Base-by-base conservation (phyloP, 2,329 filamentous ascomycete genomes). In the Clonostachys chloroleuca region DNA sequence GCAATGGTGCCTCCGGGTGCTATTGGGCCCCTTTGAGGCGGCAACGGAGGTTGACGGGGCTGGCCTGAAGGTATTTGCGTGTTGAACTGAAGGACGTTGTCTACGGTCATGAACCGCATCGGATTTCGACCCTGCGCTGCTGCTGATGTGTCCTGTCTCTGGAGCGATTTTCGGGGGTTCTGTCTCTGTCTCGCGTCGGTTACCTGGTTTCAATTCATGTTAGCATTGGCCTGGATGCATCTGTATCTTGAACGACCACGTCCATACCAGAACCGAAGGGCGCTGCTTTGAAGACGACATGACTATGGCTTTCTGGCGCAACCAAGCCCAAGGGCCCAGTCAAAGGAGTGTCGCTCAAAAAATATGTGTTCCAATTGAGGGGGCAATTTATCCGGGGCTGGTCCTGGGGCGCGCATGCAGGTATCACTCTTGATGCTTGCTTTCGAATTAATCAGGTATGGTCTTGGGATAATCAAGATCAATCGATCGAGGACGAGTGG, bases 61-160 rank as follows among this genome's bases (percentile, higher is more conserved):
- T 96, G 92, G 59, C 91, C 92, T 1, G 94, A 97, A 2, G 94
- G 94, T 39, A 99, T 94, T 61, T 96, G 92, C 44, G 90, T 94
- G 50, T 91, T 87, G 71, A 95, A 89, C 64, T 95, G 91, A 6
- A 99, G 83, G 54, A 97, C 88, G 63, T 92, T 95, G 70, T 99
- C 94, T 65, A 99, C 92, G 2, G 83, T 85, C 62, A 97, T 89
- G 65, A 88, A 88, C 58, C 82, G 87, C 73, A 83, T 92, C 55
- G 77, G 74, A 55, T 62, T 57, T 14, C 63, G 65, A 16, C 57
- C 59, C 4, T 58, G 45, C 10, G 59, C 52, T 3, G 57, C 60
- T 35, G 62, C 49, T 36, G 53, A 54, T 5, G 63, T 62, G 30
- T 64, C 63, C 34, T 64, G 63, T 6, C 66, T 65, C 37, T 62